Evolutionary conservation across 1,139 yeast genomes (phyloP), one percentile per base, ranked within the genome.

Genomic region (Suhomyces chickasaworum): DNA sequence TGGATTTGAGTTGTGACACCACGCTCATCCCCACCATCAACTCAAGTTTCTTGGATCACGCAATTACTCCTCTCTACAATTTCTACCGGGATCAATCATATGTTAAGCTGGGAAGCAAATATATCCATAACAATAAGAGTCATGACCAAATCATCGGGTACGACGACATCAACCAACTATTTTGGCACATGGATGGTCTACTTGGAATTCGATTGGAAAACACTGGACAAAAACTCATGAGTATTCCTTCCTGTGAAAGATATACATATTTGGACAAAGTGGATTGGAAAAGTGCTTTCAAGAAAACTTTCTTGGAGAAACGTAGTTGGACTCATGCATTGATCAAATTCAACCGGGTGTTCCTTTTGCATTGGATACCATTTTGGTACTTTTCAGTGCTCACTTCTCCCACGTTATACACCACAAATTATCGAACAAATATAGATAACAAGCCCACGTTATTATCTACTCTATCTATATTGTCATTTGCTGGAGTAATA

Each of bases 161-260:
- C 59, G 97, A 89, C 63, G 97, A 89, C 61, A 74, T 88, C 43
- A 89, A 89, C 61, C 96, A 86, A 59, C 71, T 86, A 18, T 89
- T 89, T 59, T 89, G 97, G 97, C 83, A 83, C 53, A 77, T 80
- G 0, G 77, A 80, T 46, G 89, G 89, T 0, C 64, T 89, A 10
- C 68, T 73, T 41, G 68, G 75, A 39, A 67, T 89, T 10, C 63
- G 58, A 12, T 58, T 83, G 8, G 53, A 57, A 3, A 73, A 78
- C 39, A 77, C 76, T 0, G 21, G 21, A 44, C 64, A 67, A 3
- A 65, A 57, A 33, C 59, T 82, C 39, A 68, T 80, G 65, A 67
- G 67, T 42, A 55, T 73, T 31, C 71, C 71, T 2, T 75, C 80
- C 1, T 63, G 67, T 37, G 77, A 78, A 43, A 65, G 87, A 38